Base-by-base conservation (phyloP, 2,329 filamentous ascomycete genomes). In the Cryoendolithus antarcticus region DNA sequence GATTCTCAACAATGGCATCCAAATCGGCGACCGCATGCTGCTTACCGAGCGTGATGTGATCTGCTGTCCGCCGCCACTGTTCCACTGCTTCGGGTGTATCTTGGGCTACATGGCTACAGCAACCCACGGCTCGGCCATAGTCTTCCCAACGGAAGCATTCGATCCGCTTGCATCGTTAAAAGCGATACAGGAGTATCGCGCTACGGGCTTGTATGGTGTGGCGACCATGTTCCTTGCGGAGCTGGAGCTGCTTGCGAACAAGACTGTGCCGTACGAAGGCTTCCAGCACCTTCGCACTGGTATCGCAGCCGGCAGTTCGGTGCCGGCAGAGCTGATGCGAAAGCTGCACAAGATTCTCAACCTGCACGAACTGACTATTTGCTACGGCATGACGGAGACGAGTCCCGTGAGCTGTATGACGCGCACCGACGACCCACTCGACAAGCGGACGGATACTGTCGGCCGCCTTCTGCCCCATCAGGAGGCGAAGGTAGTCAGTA, bases 41-140 rank as follows among this genome's bases (percentile, higher is more conserved):
- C 68, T 89, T 10, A 77, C 74, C 0, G 62, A 72, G 2, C 64
- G 68, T 34, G 82, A 88, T 53, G 66, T 79, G 6, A 68, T 91
- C 8, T 89, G 83, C 65, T 91, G 84, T 57, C 83, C 83, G 3
- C 83, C 84, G 0, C 84, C 85, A 0, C 69, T 91, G 3, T 91
- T 91, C 66, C 85, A 91, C 64, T 89, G 82, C 64, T 89, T 89
- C 54, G 83, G 83, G 1, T 72, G 89, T 6, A 82, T 88, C 1
- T 72, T 86, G 3, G 83, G 83, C 6, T 68, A 88, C 33, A 70
- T 88, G 40, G 77, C 81, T 2, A 70, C 75, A 32, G 62, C 86
- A 38, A 86, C 80, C 0, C 82, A 88, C 56, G 82, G 83, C 34
- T 75, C 74, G 30, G 82, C 80, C 58, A 77, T 86, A 37, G 75